Conservation (phyloP, 139 green algal species). For the Gonium pectorale region DNA sequence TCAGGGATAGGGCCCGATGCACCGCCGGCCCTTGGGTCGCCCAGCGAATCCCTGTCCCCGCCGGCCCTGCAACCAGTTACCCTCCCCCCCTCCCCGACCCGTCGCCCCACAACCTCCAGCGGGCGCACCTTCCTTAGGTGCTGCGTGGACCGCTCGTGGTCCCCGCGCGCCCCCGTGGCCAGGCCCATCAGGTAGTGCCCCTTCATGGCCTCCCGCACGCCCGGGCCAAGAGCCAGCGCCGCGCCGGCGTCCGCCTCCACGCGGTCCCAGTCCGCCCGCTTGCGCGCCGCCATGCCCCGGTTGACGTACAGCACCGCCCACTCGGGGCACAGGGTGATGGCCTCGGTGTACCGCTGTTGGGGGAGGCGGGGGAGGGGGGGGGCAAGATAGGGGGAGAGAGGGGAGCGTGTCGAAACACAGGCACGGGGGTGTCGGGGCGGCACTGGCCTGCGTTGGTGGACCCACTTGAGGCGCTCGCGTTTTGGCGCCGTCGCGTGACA, state of each 20-base stretch:
- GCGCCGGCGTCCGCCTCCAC: slow-evolving; percentile 51
- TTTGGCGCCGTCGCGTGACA: too few relatives aligned
- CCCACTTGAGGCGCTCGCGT: too few relatives aligned
- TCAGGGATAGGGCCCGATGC: too few relatives aligned
- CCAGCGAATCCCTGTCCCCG: too few relatives aligned
- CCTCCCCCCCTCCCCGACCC: too few relatives aligned
- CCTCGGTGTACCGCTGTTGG: slow-evolving; percentile 59
- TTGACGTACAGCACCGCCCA: slow-evolving; percentile 65
- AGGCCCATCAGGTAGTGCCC: slow-evolving; percentile 71
- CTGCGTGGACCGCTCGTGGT: slow-evolving; percentile 21
- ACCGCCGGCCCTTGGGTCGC: too few relatives aligned
- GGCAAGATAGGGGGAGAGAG: background rate
- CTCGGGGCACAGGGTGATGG: slow-evolving; percentile 50
- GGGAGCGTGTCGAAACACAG: background rate
- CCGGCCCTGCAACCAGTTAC: too few relatives aligned
- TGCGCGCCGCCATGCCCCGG: slow-evolving; percentile 59
- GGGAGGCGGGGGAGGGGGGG: background rate
- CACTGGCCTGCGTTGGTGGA: too few relatives aligned
- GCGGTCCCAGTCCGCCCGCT: slow-evolving; percentile 43
- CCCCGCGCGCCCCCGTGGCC: slow-evolving; percentile 39
- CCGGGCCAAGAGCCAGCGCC: slow-evolving; percentile 47
- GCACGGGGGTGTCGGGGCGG: too few relatives aligned
- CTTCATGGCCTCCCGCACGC: slow-evolving; percentile 45
- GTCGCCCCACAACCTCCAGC: background rate
- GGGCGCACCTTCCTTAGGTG: slow-evolving; percentile 56